A percentile compares a stretch with the other conserved stretches of the same genome.
phyloP scores from a whole-genome alignment of 1,139 yeast genomes.

The Geotrichum reessii region DNA sequence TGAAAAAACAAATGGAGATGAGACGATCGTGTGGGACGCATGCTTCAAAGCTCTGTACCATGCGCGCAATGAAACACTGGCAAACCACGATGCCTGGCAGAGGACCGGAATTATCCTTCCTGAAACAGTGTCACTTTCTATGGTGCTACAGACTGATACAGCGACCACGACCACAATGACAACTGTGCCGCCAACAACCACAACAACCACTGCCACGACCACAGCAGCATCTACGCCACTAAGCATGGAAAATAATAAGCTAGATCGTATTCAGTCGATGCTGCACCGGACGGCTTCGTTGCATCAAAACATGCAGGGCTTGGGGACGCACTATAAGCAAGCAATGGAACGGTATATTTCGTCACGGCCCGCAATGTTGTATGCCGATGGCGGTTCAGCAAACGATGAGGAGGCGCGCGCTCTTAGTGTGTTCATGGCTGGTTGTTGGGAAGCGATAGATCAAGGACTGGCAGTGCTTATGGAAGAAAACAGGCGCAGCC shows the following conservation, averaged over 20 bases:
- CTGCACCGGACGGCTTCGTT: neutral
- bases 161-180: neutral
- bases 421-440: conserved; percentile 1
- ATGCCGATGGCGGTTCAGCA: conserved; percentile 4
- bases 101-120: neutral
- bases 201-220: neutral
- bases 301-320: neutral
- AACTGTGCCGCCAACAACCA: neutral
- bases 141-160: neutral
- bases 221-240: neutral
- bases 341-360: neutral
- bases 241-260: neutral
- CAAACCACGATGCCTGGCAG: conserved; percentile 1
- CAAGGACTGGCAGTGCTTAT: neutral
- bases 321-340: neutral
- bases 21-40: conserved; percentile 1
- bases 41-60: neutral
- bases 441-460: conserved; percentile 12
- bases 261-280: neutral
- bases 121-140: neutral
- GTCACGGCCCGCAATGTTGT: neutral
- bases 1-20: neutral
- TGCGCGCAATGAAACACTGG: neutral
- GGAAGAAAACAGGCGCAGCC: neutral
- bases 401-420: neutral